Conservation (phyloP, 805 yeast genomes). For the Ogataea degrootiae region DNA sequence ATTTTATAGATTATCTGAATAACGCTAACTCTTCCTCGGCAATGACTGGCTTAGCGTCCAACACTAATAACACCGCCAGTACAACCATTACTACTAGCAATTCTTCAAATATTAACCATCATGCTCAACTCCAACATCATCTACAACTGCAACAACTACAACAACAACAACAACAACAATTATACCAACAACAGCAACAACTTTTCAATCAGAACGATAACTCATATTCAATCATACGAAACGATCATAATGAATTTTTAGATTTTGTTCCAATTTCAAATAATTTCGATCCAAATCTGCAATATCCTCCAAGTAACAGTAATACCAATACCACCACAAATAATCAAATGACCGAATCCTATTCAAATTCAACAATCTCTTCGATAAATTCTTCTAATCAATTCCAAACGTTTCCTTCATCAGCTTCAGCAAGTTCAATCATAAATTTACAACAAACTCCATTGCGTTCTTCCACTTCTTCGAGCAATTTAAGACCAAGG, state of each 20-base stretch:
- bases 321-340: no score
- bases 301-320: conserved; percentile 20
- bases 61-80: conserved; percentile 1
- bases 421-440: conserved; percentile 14
- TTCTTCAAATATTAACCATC: not conserved
- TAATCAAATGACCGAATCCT: conserved; percentile 24
- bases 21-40: not conserved
- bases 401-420: conserved; percentile 9
- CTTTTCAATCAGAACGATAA: conserved; percentile 1
- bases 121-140: not conserved
- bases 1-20: conserved; percentile 6
- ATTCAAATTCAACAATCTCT: conserved; percentile 30
- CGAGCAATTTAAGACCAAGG: not conserved
- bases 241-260: conserved; percentile 11
- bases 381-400: conserved; percentile 24
- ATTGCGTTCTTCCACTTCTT: conserved; percentile 10
- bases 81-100: not conserved
- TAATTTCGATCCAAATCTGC: conserved; percentile 22
- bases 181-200: conserved; percentile 1
- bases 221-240: not conserved
- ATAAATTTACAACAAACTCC: conserved; percentile 20
- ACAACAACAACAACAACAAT: conserved; percentile 4
- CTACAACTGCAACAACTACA: conserved; percentile 2
- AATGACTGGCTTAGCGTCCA: not conserved
- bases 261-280: conserved; percentile 29